These are phyloP conservation scores for Oenanthe javanica DNA, from an alignment of 140 eudicot species.

Conservation along the genomic window DNA sequence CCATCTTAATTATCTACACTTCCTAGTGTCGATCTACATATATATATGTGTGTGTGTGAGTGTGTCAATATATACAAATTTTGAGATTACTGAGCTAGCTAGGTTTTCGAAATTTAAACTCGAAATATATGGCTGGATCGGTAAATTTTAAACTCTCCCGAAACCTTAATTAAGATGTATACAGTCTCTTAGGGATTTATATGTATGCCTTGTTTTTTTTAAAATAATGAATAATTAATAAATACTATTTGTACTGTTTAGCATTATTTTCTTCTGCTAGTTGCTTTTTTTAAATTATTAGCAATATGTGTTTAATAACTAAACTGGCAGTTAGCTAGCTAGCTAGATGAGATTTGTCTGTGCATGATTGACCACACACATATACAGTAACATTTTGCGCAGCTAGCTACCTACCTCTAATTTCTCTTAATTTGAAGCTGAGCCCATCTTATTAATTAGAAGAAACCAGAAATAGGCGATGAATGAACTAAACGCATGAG, in stretches of 20 bases:
- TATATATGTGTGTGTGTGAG: not conserved
- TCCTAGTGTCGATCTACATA: not conserved
- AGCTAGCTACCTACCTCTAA: not conserved
- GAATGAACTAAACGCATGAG: not conserved
- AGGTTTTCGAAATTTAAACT: not conserved
- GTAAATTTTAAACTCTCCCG: not conserved
- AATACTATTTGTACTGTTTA: not conserved
- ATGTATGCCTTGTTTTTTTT: not conserved
- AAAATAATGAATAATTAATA: too few relatives aligned
- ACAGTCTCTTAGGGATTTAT: not conserved
- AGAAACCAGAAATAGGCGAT: not conserved
- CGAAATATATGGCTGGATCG: not conserved
- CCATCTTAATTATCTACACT: too few relatives aligned
- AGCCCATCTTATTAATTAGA: too few relatives aligned
- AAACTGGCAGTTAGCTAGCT: not conserved
- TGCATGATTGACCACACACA: not conserved
- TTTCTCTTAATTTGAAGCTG: not conserved
- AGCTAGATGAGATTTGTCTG: not conserved
- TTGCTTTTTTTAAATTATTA: not conserved
- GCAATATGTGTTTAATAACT: not conserved
- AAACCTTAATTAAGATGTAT: too few relatives aligned
- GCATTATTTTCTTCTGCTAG: not conserved
- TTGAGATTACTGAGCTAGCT: not conserved
- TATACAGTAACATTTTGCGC: not conserved
- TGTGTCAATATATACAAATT: not conserved